A percentile compares a stretch with the other conserved stretches of the same genome.
phyloP scores from a whole-genome alignment of 805 yeast species.

The Candida nonsorbophila region DNA sequence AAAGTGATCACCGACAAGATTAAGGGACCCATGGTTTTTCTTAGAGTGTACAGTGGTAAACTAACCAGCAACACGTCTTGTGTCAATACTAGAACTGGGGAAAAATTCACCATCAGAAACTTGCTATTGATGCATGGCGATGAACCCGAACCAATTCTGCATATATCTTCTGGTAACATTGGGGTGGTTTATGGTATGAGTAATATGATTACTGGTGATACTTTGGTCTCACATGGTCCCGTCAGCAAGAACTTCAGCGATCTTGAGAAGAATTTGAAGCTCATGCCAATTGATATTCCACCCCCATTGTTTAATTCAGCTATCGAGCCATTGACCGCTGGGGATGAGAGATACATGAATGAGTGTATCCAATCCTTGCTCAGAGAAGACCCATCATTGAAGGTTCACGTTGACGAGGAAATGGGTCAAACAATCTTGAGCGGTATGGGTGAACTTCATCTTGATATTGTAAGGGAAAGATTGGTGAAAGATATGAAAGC shows the following conservation, averaged over 20 bases:
- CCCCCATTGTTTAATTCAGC: constrained; percentile 90
- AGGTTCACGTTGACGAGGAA: constrained; percentile 70
- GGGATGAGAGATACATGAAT: constrained; percentile 73
- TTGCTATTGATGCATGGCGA: constrained; percentile 86
- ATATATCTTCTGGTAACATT: constrained; percentile 72
- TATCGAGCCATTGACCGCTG: constrained; percentile 76
- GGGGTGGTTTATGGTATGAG: constrained; percentile 81
- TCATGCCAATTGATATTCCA: constrained; percentile 79
- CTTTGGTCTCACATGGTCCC: constrained; percentile 60
- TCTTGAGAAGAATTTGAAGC: constrained; percentile 37
- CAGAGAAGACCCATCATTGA: constrained; percentile 89
- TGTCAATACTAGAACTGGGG: constrained; percentile 64
- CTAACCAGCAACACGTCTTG: constrained; percentile 59
- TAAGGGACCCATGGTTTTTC: constrained; percentile 77
- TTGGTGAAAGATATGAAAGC: constrained; percentile 79
- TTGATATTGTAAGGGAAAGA: constrained; percentile 82
- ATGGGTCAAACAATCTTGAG: constrained; percentile 83
- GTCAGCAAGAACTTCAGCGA: constrained; percentile 44
- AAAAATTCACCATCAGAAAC: constrained; percentile 60
- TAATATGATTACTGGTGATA: constrained; percentile 84
- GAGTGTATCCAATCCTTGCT: constrained; percentile 59
- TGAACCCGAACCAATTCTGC: constrained; percentile 63
- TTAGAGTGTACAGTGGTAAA: constrained; percentile 83
- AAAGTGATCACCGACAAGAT: constrained; percentile 84
- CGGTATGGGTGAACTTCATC: constrained; percentile 96